phyloP scores from a whole-genome alignment of 1,139 yeast species.

The Wickerhamiella pararugosa region DNA sequence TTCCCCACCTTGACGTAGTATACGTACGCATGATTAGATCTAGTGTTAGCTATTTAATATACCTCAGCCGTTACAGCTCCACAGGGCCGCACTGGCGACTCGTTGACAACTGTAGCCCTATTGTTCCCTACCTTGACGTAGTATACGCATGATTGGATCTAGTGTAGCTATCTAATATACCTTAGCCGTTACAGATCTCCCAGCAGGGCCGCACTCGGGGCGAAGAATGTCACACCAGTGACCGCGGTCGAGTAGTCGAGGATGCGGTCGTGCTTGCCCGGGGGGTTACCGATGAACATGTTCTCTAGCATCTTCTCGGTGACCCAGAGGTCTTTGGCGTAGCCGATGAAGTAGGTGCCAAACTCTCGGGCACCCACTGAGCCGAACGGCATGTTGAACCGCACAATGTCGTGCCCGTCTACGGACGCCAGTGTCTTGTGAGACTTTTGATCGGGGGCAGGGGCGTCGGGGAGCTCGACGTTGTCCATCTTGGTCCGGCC shows the following conservation, averaged over 20 bases:
- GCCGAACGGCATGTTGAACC: slow-evolving; percentile 18
- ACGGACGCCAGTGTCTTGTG: slow-evolving; percentile 13
- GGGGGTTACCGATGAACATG: slow-evolving; percentile 16
- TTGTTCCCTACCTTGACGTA: no score
- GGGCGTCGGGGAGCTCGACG: slow-evolving; percentile 13
- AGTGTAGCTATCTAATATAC: no score
- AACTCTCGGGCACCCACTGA: slow-evolving; percentile 12
- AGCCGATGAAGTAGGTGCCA: slow-evolving; percentile 16
- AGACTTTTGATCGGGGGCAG: slow-evolving; percentile 1
- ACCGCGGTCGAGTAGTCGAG: slow-evolving; percentile 13
- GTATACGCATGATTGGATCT: neutral
- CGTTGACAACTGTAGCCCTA: no score
- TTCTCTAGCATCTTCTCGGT: slow-evolving; percentile 14
- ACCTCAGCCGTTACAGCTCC: no score
- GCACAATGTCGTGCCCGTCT: slow-evolving; percentile 12
- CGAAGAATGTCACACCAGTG: slow-evolving; percentile 8
- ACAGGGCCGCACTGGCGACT: no score
- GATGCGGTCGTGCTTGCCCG: slow-evolving; percentile 15
- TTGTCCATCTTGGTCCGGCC: slow-evolving; percentile 15
- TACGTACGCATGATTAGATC: neutral
- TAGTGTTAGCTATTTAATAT: no score
- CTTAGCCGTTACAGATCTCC: no score
- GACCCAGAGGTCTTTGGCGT: slow-evolving; percentile 10
- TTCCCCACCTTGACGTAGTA: neutral
- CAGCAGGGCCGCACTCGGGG: no score